Conservation (phyloP, 176 grass and related monocot genomes). For the Phoenix roebelenii region DNA sequence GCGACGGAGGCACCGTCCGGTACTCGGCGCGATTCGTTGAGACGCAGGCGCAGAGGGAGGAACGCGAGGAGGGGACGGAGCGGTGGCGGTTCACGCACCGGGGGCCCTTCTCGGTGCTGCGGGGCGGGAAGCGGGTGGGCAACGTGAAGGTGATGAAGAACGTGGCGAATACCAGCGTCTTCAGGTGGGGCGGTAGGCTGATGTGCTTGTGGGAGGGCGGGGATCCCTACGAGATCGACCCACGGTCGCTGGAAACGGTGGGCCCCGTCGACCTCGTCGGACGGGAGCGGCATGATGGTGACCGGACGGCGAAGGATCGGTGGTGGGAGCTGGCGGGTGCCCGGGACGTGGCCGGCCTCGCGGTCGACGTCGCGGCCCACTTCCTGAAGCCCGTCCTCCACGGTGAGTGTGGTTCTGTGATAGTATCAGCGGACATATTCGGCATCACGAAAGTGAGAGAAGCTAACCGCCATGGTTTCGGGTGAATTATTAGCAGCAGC, state of each 20-base stretch:
- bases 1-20: conserved; percentile 1
- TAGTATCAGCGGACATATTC: too few species aligned
- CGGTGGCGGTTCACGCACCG: conserved; percentile 85
- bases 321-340: neutral
- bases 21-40: conserved; percentile 85
- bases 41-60: conserved; percentile 76
- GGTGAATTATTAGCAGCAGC: too few species aligned
- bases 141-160: conserved; percentile 99
- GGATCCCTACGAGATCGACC: conserved; percentile 76
- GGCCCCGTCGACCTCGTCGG: conserved; percentile 48
- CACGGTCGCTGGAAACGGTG: conserved; percentile 49
- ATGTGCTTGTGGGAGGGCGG: conserved; percentile 95
- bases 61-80: conserved; percentile 24
- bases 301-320: neutral
- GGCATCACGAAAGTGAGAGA: too few species aligned
- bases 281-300: neutral
- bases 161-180: conserved; percentile 87
- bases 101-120: conserved; percentile 91
- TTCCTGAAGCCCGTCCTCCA: conserved; percentile 53
- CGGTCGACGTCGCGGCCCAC: conserved; percentile 42
- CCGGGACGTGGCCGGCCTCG: neutral
- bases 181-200: conserved; percentile 55
- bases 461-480: too few species aligned
- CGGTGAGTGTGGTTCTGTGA: conserved; percentile 19
- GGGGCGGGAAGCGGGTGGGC: conserved; percentile 48